Conservation (phyloP, 305 asterid species). For the Withania somnifera region DNA sequence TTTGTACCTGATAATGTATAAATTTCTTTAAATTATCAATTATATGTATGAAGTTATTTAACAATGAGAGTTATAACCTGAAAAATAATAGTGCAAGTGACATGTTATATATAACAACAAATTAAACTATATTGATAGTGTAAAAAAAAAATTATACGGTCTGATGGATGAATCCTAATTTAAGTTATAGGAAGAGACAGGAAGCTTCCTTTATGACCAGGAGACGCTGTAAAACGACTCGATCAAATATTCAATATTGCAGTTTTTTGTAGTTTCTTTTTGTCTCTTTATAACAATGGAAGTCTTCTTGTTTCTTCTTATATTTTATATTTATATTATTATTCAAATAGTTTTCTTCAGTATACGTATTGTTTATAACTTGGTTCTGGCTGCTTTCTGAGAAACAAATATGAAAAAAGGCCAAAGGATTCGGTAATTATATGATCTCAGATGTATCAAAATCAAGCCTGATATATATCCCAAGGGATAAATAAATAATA, state of each 20-base stretch:
- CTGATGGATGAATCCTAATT: neutral
- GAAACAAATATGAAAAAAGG: too few species aligned
- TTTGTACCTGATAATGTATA: neutral
- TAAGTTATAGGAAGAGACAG: slow-evolving; percentile 6
- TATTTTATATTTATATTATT: slow-evolving; percentile 12
- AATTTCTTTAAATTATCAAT: neutral
- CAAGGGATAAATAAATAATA: neutral
- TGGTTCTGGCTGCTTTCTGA: slow-evolving; percentile 8
- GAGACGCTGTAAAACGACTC: neutral
- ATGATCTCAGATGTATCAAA: slow-evolving; percentile 53
- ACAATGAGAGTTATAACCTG: neutral
- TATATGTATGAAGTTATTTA: neutral
- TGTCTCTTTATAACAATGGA: slow-evolving; percentile 17
- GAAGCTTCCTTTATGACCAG: slow-evolving; percentile 8
- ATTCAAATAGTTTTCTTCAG: neutral
- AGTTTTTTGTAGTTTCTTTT: slow-evolving; percentile 21
- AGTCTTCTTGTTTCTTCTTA: neutral
- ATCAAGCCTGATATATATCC: slow-evolving; percentile 16
- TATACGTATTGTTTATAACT: too few species aligned
- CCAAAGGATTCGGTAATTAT: too few species aligned
- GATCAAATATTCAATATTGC: neutral
- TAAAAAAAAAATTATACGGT: neutral
- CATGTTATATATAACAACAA: neutral
- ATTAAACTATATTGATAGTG: neutral
- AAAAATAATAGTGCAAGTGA: neutral